phyloP scores from a whole-genome alignment of 306 rosid species.

The Carpinus viminea region DNA sequence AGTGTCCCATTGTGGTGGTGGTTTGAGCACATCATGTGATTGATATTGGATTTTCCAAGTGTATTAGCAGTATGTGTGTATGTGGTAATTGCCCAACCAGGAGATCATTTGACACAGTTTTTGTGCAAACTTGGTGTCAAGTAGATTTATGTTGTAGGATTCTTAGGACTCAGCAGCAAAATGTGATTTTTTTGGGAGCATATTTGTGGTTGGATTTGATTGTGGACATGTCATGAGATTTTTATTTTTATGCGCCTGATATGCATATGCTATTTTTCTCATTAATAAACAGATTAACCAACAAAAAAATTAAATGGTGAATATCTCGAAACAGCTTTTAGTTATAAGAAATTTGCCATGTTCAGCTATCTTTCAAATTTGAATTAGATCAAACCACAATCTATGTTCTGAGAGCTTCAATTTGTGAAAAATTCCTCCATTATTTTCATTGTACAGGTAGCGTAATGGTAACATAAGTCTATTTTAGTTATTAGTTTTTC shows the following conservation, averaged over 20 bases:
- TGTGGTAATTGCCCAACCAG: neutral
- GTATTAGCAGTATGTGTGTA: neutral
- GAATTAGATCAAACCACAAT: neutral
- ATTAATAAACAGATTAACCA: neutral
- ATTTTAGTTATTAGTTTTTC: neutral
- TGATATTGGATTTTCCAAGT: neutral
- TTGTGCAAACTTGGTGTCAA: neutral
- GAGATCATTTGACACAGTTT: neutral
- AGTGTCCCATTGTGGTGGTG: neutral
- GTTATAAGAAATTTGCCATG: neutral
- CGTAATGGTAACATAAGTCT: neutral
- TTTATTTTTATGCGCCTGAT: neutral
- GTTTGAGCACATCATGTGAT: neutral
- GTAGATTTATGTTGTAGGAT: neutral
- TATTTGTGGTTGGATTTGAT: neutral
- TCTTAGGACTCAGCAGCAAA: too few species aligned
- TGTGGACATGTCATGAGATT: neutral
- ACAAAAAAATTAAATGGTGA: neutral
- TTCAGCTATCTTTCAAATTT: neutral
- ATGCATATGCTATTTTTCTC: neutral
- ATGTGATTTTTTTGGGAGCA: neutral
- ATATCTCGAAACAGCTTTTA: neutral
- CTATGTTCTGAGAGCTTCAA: neutral
- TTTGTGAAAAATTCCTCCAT: neutral
- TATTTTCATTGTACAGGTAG: neutral